These are phyloP conservation scores for Chytriomyces hyalinus DNA, from an alignment of 192 early-diverging fungal species.

Conservation along the genomic window DNA sequence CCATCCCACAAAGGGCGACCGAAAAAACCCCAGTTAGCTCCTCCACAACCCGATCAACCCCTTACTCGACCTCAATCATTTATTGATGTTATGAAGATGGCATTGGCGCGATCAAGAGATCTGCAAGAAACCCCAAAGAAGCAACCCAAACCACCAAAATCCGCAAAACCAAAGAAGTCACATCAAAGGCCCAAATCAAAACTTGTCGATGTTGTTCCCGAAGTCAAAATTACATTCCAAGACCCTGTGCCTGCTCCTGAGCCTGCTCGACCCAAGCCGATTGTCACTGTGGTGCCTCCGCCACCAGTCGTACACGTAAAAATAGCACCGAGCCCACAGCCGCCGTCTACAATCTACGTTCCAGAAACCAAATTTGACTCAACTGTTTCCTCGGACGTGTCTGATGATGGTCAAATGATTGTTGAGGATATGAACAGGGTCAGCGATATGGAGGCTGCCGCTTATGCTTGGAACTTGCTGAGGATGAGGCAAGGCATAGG, in stretches of 20 bases:
- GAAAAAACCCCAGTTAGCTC: no score
- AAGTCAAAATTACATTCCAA: background rate
- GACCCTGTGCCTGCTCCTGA: background rate
- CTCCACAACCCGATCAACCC: no score
- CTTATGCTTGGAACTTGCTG: conserved; percentile 50
- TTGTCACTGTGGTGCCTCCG: background rate
- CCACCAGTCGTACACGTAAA: background rate
- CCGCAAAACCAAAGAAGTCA: background rate
- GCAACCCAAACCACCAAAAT: background rate
- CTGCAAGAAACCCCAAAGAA: background rate
- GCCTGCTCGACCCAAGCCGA: background rate
- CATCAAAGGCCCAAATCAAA: background rate
- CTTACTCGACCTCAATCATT: background rate
- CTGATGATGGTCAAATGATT: background rate
- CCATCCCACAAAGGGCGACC: no score
- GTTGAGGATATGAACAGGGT: conserved; percentile 28
- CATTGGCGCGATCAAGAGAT: background rate
- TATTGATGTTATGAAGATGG: conserved; percentile 2
- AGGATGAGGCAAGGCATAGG: conserved; percentile 11
- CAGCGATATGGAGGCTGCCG: conserved; percentile 29
- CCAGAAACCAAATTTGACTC: background rate
- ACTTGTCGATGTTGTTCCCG: background rate
- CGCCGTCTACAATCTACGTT: background rate
- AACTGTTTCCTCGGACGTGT: background rate
- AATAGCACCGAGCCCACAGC: background rate